Evolutionary conservation across 1,139 yeast species (phyloP), one percentile per base, ranked within the genome.

Genomic region (Scheffersomyces lignicola): DNA sequence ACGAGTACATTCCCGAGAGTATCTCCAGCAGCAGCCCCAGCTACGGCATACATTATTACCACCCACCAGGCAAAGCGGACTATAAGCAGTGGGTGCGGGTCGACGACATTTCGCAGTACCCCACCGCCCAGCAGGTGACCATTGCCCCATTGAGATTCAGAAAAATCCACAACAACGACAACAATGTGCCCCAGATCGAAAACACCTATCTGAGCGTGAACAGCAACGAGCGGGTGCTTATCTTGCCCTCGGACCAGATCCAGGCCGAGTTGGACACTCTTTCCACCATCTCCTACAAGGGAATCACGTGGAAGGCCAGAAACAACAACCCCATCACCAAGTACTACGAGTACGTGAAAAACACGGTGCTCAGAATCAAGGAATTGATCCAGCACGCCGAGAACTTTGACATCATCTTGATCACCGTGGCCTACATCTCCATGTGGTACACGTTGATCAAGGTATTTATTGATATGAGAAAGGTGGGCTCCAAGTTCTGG

Each of bases 401-500:
- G 50, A 78, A 83, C 24, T 87, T 88, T 47, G 98, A 94, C 59
- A 80, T 92, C 31, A 78, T 80, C 10, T 74, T 90, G 42, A 83
- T 94, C 37, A 75, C 88, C 8, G 61, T 82, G 35, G 97, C 97
- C 3, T 94, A 94, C 58, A 49, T 80, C 24, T 95, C 95, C 34
- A 90, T 92, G 97, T 73, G 88, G 74, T 83, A 86, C 60, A 87
- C 96, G 12, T 76, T 92, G 46, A 64, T 80, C 37, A 81, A 83
- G 43, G 77, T 94, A 29, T 92, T 88, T 51, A 53, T 78, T 41
- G 94, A 88, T 47, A 85, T 92, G 96, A 78, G 78, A 49, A 62
- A 62, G 32, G 69, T 83, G 22, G 97, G 96, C 18, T 88, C 97
- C 31, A 84, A 78, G 48, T 84, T 89, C 51, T 88, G 96, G 95